Conservation (phyloP, 495 filamentous ascomycete species). For the Chlorociboria aeruginascens region DNA sequence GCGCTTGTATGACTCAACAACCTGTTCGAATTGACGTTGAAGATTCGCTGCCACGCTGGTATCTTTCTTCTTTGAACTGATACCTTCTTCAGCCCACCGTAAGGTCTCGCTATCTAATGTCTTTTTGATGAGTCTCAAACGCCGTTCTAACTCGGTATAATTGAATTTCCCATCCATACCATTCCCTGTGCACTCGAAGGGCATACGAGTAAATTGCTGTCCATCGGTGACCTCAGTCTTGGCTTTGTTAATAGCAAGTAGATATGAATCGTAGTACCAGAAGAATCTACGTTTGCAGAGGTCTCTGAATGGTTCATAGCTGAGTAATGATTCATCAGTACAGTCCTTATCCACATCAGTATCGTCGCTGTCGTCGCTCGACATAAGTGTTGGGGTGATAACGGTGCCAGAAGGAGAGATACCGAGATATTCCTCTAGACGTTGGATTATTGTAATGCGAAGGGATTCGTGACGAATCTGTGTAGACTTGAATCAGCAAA, state of each 20-base stretch:
- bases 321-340: conserved; percentile 34
- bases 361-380: conserved; percentile 35
- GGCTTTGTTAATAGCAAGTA: conserved; percentile 53
- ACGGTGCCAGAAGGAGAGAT: conserved; percentile 43
- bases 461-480: conserved; percentile 85
- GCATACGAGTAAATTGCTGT: conserved; percentile 60
- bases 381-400: conserved; percentile 18
- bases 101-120: conserved; percentile 60
- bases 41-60: conserved; percentile 68
- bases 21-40: conserved; percentile 73
- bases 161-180: conserved; percentile 80
- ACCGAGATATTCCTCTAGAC: conserved; percentile 67
- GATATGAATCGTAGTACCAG: conserved; percentile 90
- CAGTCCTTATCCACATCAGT: conserved; percentile 29
- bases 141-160: conserved; percentile 59
- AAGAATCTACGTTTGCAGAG: conserved; percentile 84
- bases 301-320: conserved; percentile 76
- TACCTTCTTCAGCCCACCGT: conserved; percentile 60
- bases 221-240: conserved; percentile 46
- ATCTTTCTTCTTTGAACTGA: conserved; percentile 49
- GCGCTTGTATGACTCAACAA: conserved; percentile 58
- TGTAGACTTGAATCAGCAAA: not conserved
- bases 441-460: conserved; percentile 73
- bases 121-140: conserved; percentile 52
- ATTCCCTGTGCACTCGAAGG: conserved; percentile 72